Conservation (phyloP, 1,284 basidiomycete genomes). For the Butyriboletus appendiculatus region DNA sequence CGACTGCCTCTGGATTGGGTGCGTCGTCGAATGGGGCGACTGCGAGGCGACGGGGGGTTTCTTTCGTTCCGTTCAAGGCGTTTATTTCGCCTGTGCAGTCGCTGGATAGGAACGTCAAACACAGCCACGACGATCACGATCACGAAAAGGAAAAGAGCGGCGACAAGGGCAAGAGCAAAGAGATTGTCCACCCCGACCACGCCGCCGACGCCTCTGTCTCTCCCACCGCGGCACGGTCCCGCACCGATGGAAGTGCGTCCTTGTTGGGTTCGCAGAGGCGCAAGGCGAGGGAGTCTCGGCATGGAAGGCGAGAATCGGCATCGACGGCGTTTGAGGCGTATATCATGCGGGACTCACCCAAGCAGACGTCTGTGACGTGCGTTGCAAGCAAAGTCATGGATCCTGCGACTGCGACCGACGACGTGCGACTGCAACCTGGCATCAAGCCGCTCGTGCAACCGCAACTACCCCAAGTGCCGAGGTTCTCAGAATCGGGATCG, state of each 20-base stretch:
- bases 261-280: not conserved
- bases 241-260: not conserved
- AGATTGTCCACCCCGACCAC: not conserved
- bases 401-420: not conserved
- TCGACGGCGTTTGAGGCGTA: slow-evolving; percentile 18
- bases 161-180: not conserved
- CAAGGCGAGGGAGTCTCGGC: not conserved
- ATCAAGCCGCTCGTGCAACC: no score
- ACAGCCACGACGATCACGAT: not conserved
- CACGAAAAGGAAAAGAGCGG: not conserved
- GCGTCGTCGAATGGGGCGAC: not conserved
- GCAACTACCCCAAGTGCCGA: not conserved
- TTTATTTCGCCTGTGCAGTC: slow-evolving; percentile 26
- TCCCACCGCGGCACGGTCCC: not conserved
- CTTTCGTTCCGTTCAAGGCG: slow-evolving; percentile 18
- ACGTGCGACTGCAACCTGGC: not conserved
- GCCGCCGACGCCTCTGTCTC: not conserved
- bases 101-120: not conserved
- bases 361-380: not conserved
- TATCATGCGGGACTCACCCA: slow-evolving; percentile 18
- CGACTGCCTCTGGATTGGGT: not conserved
- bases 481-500: not conserved
- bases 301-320: slow-evolving; percentile 12
- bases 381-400: not conserved
- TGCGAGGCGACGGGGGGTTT: not conserved